phyloP scores from a whole-genome alignment of 192 early-diverging fungal species.

The Thoreauomyces humboldtii region DNA sequence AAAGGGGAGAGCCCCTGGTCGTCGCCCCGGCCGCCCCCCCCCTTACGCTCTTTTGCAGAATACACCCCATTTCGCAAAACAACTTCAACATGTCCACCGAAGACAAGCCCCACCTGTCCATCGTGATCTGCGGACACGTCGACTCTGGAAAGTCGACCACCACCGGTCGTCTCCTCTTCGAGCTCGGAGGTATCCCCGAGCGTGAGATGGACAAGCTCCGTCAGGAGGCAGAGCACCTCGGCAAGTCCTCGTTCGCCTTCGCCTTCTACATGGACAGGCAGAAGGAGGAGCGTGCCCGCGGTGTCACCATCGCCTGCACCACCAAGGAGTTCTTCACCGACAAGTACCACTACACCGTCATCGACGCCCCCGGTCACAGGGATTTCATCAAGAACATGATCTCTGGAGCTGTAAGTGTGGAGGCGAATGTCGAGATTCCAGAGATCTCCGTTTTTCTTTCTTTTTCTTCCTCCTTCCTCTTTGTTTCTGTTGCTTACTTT shows the following conservation, averaged over 20 bases:
- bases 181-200: slow-evolving; percentile 98
- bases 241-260: slow-evolving; percentile 99
- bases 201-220: slow-evolving; percentile 99
- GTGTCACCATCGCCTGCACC: slow-evolving; percentile 99
- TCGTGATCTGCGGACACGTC: slow-evolving; percentile 96
- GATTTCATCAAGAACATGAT: slow-evolving; percentile 98
- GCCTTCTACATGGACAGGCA: slow-evolving; percentile 99
- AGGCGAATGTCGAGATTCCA: neutral
- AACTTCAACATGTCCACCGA: neutral
- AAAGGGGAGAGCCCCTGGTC: no score
- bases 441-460: neutral
- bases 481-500: neutral
- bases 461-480: neutral
- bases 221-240: slow-evolving; percentile 97
- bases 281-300: slow-evolving; percentile 99
- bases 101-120: slow-evolving; percentile 36
- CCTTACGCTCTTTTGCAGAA: no score
- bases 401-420: slow-evolving; percentile 75
- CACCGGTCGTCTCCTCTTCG: slow-evolving; percentile 99
- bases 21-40: no score
- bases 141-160: slow-evolving; percentile 99
- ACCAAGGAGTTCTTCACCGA: slow-evolving; percentile 94
- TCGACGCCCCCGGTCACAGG: slow-evolving; percentile 99
- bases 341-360: slow-evolving; percentile 97
- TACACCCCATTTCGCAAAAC: no score